Evolutionary conservation across 495 filamentous ascomycete species (phyloP), one percentile per base, ranked within the genome.

Genomic region (Penicillium crystallinum): DNA sequence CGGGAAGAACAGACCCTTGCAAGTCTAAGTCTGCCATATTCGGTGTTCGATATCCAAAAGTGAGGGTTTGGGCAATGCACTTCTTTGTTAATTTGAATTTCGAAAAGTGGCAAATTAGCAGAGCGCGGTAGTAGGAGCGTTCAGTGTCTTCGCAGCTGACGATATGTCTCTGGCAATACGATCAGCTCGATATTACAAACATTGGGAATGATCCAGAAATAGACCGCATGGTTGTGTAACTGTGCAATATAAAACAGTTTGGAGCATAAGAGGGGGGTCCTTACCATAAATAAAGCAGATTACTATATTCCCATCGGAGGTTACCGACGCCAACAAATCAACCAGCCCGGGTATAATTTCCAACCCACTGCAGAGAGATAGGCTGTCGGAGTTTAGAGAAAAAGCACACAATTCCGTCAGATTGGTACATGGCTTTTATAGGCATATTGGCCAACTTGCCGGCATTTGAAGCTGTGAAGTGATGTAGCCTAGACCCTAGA

Each of bases 261-360:
- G 6, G 37, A 42, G 34, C 18, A n/a, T 38, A 22, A 30, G 36
- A 41, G 37, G 50, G 40, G 38, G 36, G 8, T 22, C 6, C n/a
- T 46, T 37, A 49, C 29, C 19, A 36, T 46, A 55, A 57, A 64
- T 57, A 58, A 61, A 49, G 44, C 48, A 38, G 48, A 47, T 49
- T 35, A 54, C 17, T 53, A 55, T 63, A 50, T 43, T 36, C 46
- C 23, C 9, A 34, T 57, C 63, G 63, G 63, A 46, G 35, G 30
- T 44, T 23, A 46, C 54, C 54, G 54, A 52, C 23, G 19, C n/a
- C 19, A 48, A 34, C 29, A 34, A 40, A 50, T 50, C 45, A 56
- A 34, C n/a, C 25, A 46, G 19, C 21, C 27, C 10, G 37, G 18
- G 44, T 39, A 11, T 34, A 11, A 27, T 41, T 12, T 22, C 30